A percentile compares a stretch with the other conserved stretches of the same genome.
Conservation (phyloP, 768 basidiomycete genomes). For the Lactarius hengduanensis region DNA sequence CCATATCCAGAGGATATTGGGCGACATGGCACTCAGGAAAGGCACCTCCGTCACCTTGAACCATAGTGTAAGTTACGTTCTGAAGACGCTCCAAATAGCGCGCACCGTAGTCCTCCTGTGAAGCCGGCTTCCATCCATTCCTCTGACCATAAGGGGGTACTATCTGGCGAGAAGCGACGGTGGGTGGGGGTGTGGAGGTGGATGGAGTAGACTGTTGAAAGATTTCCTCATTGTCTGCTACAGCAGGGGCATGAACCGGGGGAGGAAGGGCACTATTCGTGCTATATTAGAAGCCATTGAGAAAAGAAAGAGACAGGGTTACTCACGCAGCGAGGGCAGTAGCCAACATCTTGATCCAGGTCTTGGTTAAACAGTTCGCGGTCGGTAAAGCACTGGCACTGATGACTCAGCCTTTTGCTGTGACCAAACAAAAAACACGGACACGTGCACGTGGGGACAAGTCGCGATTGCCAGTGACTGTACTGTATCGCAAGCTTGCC, state of each 20-base stretch:
- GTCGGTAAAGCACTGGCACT: neutral
- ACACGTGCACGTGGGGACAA: neutral
- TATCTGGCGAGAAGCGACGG: constrained; percentile 48
- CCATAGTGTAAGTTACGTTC: constrained; percentile 15
- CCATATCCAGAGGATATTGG: constrained; percentile 95
- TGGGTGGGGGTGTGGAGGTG: constrained; percentile 36
- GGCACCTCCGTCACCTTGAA: constrained; percentile 75
- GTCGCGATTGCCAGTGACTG: neutral
- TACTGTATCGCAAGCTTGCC: neutral
- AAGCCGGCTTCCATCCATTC: constrained; percentile 79
- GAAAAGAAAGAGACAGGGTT: neutral
- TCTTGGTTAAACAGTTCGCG: neutral
- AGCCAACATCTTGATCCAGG: constrained; percentile 37
- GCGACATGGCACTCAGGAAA: constrained; percentile 96
- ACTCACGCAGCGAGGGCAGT: constrained; percentile 78
- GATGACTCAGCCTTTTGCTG: neutral
- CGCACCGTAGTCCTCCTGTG: constrained; percentile 82
- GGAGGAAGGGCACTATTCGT: constrained; percentile 61
- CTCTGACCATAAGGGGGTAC: constrained; percentile 87
- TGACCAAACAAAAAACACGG: neutral
- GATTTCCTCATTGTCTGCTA: constrained; percentile 65
- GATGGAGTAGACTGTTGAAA: constrained; percentile 35
- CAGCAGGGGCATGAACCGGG: constrained; percentile 53
- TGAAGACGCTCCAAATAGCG: constrained; percentile 28
- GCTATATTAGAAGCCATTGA: constrained; percentile 18